Evolutionary conservation across 2,329 filamentous ascomycete species (phyloP).

Genomic region (Fusarium oligoseptatum): DNA sequence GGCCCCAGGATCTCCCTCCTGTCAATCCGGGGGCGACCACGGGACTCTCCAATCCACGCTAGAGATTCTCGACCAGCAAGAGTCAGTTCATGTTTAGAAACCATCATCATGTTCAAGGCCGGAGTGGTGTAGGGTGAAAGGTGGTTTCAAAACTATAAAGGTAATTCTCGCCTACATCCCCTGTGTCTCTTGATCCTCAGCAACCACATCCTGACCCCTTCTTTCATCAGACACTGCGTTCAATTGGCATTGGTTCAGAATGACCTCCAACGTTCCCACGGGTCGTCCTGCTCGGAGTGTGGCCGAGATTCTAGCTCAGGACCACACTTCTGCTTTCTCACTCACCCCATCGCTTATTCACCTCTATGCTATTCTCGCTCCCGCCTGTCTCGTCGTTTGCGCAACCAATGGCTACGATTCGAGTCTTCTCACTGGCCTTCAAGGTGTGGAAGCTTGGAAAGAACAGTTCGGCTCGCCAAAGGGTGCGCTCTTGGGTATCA

Average conservation of each 20-base stretch:
- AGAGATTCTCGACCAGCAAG: not conserved
- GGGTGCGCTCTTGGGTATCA: slow-evolving; percentile 48
- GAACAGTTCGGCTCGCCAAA: slow-evolving; percentile 52
- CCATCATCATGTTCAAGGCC: not conserved
- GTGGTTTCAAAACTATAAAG: not conserved
- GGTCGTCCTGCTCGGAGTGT: slow-evolving; percentile 18
- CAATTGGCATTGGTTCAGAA: not conserved
- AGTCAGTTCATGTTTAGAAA: not conserved
- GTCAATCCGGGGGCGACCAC: slow-evolving; percentile 1
- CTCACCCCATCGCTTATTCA: slow-evolving; percentile 19
- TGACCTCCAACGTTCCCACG: not conserved
- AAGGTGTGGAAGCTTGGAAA: slow-evolving; percentile 55
- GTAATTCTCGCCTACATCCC: not conserved
- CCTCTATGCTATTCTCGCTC: slow-evolving; percentile 27
- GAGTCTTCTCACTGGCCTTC: slow-evolving; percentile 62
- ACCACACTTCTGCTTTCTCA: slow-evolving; percentile 17
- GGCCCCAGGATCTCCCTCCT: not conserved
- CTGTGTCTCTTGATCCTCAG: not conserved
- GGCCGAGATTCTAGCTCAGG: slow-evolving; percentile 24
- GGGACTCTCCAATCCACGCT: not conserved
- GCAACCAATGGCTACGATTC: slow-evolving; percentile 63
- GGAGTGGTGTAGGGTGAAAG: not conserved
- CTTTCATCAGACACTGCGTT: not conserved
- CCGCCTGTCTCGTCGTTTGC: slow-evolving; percentile 32
- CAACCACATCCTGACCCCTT: not conserved